Evolutionary conservation across 2,329 filamentous ascomycete species (phyloP).

Genomic region (Talaromyces verruculosus): DNA sequence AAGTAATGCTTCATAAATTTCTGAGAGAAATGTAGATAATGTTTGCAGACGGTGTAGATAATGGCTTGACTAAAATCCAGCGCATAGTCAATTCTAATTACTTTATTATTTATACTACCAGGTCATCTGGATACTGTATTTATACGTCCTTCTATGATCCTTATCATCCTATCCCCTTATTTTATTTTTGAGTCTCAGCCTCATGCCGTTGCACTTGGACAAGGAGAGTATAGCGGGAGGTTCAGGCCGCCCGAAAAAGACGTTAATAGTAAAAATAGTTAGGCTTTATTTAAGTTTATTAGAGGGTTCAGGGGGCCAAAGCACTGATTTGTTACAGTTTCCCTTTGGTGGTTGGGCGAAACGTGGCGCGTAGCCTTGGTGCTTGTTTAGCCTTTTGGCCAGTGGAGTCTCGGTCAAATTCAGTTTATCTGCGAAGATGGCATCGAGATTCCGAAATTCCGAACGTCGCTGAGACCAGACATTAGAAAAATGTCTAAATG

Average conservation of each 20-base stretch:
- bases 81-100: no score
- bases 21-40: background rate
- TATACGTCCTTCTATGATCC: no score
- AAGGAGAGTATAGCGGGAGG: background rate
- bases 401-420: no score
- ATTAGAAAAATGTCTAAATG: background rate
- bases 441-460: background rate
- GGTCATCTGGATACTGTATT: no score
- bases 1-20: background rate
- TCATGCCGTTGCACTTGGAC: background rate
- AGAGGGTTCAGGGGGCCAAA: background rate
- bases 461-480: background rate
- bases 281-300: no score
- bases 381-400: no score
- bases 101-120: no score
- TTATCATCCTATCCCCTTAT: background rate
- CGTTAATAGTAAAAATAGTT: no score
- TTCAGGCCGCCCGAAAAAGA: background rate
- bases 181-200: background rate
- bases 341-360: no score
- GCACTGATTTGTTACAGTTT: background rate
- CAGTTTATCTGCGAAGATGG: background rate
- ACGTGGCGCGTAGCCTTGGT: no score
- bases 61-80: no score
- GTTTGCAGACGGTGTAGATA: background rate